These are phyloP conservation scores for Coleophoma cylindrospora DNA, from an alignment of 2,329 filamentous ascomycete genomes.

Conservation along the genomic window DNA sequence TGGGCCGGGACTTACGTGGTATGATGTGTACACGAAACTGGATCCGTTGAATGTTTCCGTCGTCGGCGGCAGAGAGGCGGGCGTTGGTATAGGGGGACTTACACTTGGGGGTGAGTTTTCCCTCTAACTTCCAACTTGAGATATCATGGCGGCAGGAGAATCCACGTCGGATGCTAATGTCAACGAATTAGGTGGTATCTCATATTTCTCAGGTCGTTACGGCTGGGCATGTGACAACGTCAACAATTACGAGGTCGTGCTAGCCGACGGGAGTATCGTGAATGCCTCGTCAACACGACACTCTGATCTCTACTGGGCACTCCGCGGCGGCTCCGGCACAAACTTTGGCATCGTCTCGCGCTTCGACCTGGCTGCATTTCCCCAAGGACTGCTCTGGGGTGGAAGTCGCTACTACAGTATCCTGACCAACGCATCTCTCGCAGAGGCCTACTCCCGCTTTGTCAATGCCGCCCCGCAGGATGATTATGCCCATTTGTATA, in stretches of 20 bases:
- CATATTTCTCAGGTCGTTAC: slow-evolving; percentile 7
- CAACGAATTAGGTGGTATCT: slow-evolving; percentile 6
- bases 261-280: slow-evolving; percentile 19
- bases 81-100: slow-evolving; percentile 15
- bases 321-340: slow-evolving; percentile 31
- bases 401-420: slow-evolving; percentile 9
- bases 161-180: too few relatives aligned
- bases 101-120: slow-evolving; percentile 16
- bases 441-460: slow-evolving; percentile 10
- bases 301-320: slow-evolving; percentile 27
- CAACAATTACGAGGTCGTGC: slow-evolving; percentile 17
- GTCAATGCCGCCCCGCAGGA: slow-evolving; percentile 10
- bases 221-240: slow-evolving; percentile 12
- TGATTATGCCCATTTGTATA: slow-evolving; percentile 11
- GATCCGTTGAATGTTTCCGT: slow-evolving; percentile 25
- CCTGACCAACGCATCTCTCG: slow-evolving; percentile 6
- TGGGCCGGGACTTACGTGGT: slow-evolving; percentile 31
- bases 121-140: too few relatives aligned
- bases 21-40: slow-evolving; percentile 29
- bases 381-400: slow-evolving; percentile 14
- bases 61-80: slow-evolving; percentile 28
- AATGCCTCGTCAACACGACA: slow-evolving; percentile 12
- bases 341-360: slow-evolving; percentile 28
- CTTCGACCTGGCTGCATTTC: slow-evolving; percentile 36
- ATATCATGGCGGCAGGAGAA: too few relatives aligned